Conservation (phyloP, 2,329 filamentous ascomycete species). For the Nothopassalora personata region DNA sequence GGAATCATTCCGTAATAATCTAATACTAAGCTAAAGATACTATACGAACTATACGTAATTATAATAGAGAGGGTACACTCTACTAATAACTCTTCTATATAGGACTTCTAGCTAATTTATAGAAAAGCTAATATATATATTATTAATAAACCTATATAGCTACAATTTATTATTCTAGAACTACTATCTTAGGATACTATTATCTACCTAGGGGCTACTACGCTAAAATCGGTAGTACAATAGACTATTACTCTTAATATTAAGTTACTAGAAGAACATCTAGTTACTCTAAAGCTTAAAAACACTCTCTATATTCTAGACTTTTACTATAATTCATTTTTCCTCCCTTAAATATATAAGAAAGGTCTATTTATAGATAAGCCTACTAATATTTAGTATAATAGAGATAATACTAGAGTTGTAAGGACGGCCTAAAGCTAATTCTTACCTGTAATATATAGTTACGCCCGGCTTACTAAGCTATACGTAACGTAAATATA, state of each 20-base stretch:
- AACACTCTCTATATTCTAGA: neutral
- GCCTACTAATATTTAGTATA: neutral
- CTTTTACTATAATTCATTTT: neutral
- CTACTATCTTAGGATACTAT: neutral
- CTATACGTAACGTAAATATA: no score
- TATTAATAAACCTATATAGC: neutral
- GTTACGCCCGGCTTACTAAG: no score
- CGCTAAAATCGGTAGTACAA: neutral
- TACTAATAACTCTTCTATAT: no score
- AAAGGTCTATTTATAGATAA: neutral
- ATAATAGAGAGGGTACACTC: no score
- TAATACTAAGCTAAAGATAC: no score
- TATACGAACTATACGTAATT: no score
- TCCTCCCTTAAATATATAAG: neutral
- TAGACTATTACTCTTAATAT: neutral
- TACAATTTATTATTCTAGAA: neutral
- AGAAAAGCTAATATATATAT: no score
- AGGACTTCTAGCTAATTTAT: no score
- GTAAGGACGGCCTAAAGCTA: neutral
- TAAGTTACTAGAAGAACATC: neutral
- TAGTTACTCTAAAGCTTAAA: neutral
- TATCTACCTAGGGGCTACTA: neutral
- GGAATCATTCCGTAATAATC: no score
- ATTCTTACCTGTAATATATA: no score
- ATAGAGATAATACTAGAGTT: neutral